phyloP scores from a whole-genome alignment of 2,329 filamentous ascomycete genomes.

The Dothiorella sarmentorum region DNA sequence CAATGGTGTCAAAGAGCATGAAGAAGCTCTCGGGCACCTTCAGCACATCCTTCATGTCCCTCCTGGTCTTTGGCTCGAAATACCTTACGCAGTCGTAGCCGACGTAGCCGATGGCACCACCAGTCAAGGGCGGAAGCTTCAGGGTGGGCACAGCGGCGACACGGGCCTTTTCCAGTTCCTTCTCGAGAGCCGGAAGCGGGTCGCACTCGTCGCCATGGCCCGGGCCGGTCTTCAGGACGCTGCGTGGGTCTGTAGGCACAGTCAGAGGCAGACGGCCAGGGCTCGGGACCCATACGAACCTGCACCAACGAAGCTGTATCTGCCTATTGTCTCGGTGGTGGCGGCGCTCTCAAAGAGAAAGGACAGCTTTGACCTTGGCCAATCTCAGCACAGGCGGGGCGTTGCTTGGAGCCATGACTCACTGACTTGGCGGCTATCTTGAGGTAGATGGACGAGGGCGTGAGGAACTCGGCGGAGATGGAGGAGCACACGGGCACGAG shows the following conservation, averaged over 20 bases:
- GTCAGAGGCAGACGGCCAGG: neutral
- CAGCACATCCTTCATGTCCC: constrained; percentile 82
- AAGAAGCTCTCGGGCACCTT: constrained; percentile 90
- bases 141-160: constrained; percentile 82
- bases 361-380: constrained; percentile 64
- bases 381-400: constrained; percentile 14
- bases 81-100: constrained; percentile 97
- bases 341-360: constrained; percentile 96
- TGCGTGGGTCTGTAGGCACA: constrained; percentile 54
- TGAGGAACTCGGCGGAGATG: constrained; percentile 88
- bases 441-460: constrained; percentile 90
- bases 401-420: constrained; percentile 8
- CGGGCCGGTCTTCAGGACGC: constrained; percentile 81
- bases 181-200: constrained; percentile 77
- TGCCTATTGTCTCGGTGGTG: constrained; percentile 82
- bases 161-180: constrained; percentile 72
- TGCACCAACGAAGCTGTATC: constrained; percentile 93
- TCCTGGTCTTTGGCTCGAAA: constrained; percentile 94
- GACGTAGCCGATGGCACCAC: constrained; percentile 92
- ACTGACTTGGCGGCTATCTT: constrained; percentile 75
- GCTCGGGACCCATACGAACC: constrained; percentile 44
- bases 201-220: constrained; percentile 82
- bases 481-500: constrained; percentile 79
- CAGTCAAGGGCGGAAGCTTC: constrained; percentile 78
- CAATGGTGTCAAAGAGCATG: constrained; percentile 93